Base-by-base conservation (phyloP, 1,139 yeast species). In the Zygoascus meyerae region DNA sequence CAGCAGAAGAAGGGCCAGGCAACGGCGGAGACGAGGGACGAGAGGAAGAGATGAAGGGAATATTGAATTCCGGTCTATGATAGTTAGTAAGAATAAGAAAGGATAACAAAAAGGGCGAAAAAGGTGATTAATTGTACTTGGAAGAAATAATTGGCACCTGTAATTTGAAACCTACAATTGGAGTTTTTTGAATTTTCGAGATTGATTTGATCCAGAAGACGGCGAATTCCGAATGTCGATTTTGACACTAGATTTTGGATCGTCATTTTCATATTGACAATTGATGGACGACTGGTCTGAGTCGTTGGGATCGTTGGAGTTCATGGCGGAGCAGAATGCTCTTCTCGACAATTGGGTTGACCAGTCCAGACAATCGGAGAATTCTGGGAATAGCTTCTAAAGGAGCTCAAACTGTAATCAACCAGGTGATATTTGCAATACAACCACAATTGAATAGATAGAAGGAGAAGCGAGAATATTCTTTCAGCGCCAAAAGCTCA, bases 1-100 rank as follows among this genome's bases (percentile, higher is more conserved):
- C 26, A 21, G 26, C 4, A 21, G 26, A 21, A 21, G 26, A 21
- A 21, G 26, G 7, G 7, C 39, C 29, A 11, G 39, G 29, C 16
- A 28, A 41, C 6, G 38, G 43, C 6, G 45, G 40, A 17, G 42
- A 18, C 11, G 45, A 41, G 12, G 43, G 44, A 6, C 36, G 12
- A n/a, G 48, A 45, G 8, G 48, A 46, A 5, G 39, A 35, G 7
- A 35, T 38, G 28, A 48, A 48, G 28, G 50, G 50, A 11, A 47
- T 47, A 40, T 40, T 47, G 40, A 47, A 47, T 29, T 40, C 48
- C 11, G 48, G 50, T 6, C 50, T 42, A 29, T 5, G 31, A 11
- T 8, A 35, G 39, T 35, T 40, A 38, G 41, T 29, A 28, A 11
- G 3, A 6, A 10, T 5, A 31, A 34, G 9, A 9, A 11, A 16